Base-by-base conservation (phyloP, 1,284 basidiomycete genomes). In the Megacollybia platyphylla region DNA sequence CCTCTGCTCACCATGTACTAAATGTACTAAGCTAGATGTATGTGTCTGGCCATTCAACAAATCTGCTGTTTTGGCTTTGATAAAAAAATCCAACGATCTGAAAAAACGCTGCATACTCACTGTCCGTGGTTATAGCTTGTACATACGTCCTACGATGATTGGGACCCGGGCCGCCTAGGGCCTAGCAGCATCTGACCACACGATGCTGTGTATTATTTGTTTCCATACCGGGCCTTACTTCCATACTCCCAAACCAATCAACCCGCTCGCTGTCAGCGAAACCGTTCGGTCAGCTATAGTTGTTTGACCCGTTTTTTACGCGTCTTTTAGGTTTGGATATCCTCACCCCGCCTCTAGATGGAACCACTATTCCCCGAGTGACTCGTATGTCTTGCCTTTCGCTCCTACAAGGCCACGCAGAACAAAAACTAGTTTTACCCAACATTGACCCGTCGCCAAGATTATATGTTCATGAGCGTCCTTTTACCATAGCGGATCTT, bases 91-190 rank as follows among this genome's bases (percentile, higher is more conserved):
- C 31, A 71, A 91, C 38, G 51, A 60, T 34, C 47, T 82, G 40
- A 88, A 93, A 37, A 60, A 68, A 29, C 71, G 77, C 6, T 91
- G 87, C 82, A 83, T 92, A 26, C 89, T 88, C 5, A 60, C 61
- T 0, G 56, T 64, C 3, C 67, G 73, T 1, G 87, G 80, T 7
- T 74, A 84, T 57, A 82, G 80, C 44, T 64, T 92, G 31, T 92
- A 91, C 61, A 68, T 90, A 46, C 73, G 83, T 10, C 88, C 87
- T 1, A 87, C 84, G 2, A 65, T 91, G 51, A 90, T 92, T 53
- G 89, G 87, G 11, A 91, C 90, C 0, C 77, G 83, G 17, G 57
- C 76, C 7, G 77, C 70, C 1, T 69, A 92, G 32, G 83, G 81
- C 18, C 76, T 88, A 0, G 63, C 69, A 1, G 70, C 82, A 0